phyloP scores from a whole-genome alignment of 768 basidiomycete species.

The Zangia roseola region DNA sequence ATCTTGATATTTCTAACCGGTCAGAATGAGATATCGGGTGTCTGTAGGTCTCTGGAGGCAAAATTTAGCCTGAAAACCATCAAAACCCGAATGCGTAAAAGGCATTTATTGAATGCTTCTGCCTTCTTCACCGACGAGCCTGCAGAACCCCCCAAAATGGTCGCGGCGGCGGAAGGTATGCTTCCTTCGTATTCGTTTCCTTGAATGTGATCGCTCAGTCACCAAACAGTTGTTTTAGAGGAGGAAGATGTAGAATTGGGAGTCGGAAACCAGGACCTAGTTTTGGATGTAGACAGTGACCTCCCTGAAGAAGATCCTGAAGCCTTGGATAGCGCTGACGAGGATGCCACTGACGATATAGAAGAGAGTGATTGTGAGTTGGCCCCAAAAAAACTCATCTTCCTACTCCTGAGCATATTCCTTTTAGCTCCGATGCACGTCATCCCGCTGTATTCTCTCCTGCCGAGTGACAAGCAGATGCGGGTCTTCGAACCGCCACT shows the following conservation, averaged over 20 bases:
- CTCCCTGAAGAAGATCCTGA: conserved; percentile 67
- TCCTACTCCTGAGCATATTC: background rate
- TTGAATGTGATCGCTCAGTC: background rate
- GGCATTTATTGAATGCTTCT: conserved; percentile 24
- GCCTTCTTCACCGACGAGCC: conserved; percentile 28
- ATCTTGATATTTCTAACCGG: conserved; percentile 94
- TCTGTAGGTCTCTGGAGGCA: conserved; percentile 79
- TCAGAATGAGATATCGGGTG: conserved; percentile 88
- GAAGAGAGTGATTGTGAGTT: conserved; percentile 67
- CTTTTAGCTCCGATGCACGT: conserved; percentile 86
- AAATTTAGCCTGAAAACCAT: conserved; percentile 70
- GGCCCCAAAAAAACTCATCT: conserved; percentile 2
- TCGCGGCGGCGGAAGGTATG: conserved; percentile 21
- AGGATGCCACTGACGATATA: conserved; percentile 50
- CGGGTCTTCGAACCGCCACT: conserved; percentile 87
- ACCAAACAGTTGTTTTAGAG: conserved; percentile 63
- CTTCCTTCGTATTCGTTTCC: background rate
- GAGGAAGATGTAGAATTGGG: conserved; percentile 80
- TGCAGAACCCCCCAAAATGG: conserved; percentile 12
- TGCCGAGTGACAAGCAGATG: conserved; percentile 95
- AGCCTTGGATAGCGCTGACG: conserved; percentile 72
- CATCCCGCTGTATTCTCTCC: conserved; percentile 88
- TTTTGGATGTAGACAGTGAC: conserved; percentile 66
- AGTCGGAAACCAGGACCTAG: conserved; percentile 44
- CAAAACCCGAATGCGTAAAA: conserved; percentile 46